Base-by-base conservation (phyloP, 2,329 filamentous ascomycete species). In the Fusarium burgessii region DNA sequence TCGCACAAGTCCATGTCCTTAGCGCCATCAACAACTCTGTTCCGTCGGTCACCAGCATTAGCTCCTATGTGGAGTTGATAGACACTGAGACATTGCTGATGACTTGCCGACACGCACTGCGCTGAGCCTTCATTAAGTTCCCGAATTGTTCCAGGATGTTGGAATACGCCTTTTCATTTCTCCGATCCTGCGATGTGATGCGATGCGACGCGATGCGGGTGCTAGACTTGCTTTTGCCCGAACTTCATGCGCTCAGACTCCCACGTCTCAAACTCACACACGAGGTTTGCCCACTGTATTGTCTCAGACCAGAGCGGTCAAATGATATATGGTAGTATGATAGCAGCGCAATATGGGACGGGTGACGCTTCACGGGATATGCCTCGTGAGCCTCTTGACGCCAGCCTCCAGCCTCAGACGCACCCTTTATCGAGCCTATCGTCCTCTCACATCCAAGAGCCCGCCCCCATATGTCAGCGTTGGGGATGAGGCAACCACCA, bases 251-350 rank as follows among this genome's bases (percentile, higher is more conserved):
- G 67, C 49, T 71, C 52, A 65, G 58, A 61, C 68, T 68, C 36
- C n/a, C 42, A 47, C 52, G 55, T 50, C 56, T 51, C 51, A 58
- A 57, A 52, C 49, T 51, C 46, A 46, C 49, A 60, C 62, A 60
- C 25, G 56, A 32, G 29, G 29, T 52, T 38, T 49, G 42, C 42
- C 46, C 58, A 56, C 45, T 62, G 52, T 52, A 58, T 45, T 71
- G 69, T 70, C 69, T 72, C 69, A 70, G 70, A 66, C 46, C 42
- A 42, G 58, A 55, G 51, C 47, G 66, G 55, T 72, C 70, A 72
- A 72, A 49, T 72, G 70, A 72, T 52, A 58, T 50, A 57, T 45
- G 36, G 58, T 62, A 66, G 59, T 42, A 54, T 45, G 40, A 46
- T 55, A 62, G 52, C 52, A 66, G 32, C 40, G 32, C 36, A 43